These are phyloP conservation scores for Macrophomina phaseolina DNA, from an alignment of 2,329 filamentous ascomycete species.

Conservation along the genomic window DNA sequence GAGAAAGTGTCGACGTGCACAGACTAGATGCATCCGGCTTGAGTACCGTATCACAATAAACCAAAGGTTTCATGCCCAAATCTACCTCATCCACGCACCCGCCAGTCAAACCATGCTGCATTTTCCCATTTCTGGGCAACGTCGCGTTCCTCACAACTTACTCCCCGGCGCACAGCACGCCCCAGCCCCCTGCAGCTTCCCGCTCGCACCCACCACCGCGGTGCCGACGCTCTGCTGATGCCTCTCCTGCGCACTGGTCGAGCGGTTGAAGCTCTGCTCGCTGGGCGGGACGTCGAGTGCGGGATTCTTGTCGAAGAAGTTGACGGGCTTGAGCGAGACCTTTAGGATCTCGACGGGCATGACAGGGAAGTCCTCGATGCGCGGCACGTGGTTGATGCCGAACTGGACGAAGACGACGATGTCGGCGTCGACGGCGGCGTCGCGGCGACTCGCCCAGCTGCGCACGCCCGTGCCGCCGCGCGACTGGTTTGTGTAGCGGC, in stretches of 20 bases:
- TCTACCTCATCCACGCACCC: too few relatives aligned
- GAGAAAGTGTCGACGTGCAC: too few relatives aligned
- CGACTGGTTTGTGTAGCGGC: slow-evolving; percentile 66
- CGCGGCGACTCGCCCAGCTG: slow-evolving; percentile 57
- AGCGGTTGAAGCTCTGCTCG: slow-evolving; percentile 55
- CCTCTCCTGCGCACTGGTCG: slow-evolving; percentile 37
- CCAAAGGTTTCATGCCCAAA: too few relatives aligned
- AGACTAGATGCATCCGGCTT: too few relatives aligned
- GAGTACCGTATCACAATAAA: too few relatives aligned
- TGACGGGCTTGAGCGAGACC: slow-evolving; percentile 63
- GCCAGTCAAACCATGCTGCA: too few relatives aligned
- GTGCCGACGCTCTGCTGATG: slow-evolving; percentile 37
- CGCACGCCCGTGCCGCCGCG: slow-evolving; percentile 56
- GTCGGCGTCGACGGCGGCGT: slow-evolving; percentile 61
- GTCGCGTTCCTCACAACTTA: slow-evolving; percentile 3
- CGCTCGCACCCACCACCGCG: slow-evolving; percentile 4
- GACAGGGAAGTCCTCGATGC: slow-evolving; percentile 64
- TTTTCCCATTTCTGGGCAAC: background rate
- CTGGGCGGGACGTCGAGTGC: slow-evolving; percentile 64
- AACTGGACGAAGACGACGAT: slow-evolving; percentile 64
- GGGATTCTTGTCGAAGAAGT: slow-evolving; percentile 65
- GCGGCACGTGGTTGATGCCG: slow-evolving; percentile 62
- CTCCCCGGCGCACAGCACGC: slow-evolving; percentile 22
- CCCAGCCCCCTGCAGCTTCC: background rate
- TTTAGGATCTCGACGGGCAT: slow-evolving; percentile 65